Conservation (phyloP, 768 basidiomycete genomes). For the Nevesoporus exiguus region DNA sequence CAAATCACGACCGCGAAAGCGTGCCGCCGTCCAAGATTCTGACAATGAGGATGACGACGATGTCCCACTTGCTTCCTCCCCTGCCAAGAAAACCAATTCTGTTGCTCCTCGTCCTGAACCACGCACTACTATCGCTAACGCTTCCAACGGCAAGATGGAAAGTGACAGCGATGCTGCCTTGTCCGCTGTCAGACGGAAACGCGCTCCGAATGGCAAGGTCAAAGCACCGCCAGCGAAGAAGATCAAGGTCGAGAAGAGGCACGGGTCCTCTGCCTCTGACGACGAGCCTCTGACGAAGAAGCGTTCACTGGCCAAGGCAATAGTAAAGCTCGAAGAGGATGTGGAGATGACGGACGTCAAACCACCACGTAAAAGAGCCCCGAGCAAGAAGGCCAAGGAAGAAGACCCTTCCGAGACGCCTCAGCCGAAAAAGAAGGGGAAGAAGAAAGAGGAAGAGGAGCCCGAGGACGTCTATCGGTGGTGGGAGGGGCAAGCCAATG, state of each 20-base stretch:
- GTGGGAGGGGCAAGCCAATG: conserved; percentile 80
- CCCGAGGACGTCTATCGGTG: conserved; percentile 73
- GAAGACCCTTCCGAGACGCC: conserved; percentile 41
- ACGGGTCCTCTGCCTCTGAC: conserved; percentile 27
- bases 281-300: conserved; percentile 35
- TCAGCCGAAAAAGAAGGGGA: conserved; percentile 54
- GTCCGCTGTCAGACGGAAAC: conserved; percentile 44
- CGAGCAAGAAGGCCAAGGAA: conserved; percentile 53
- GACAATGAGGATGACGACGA: conserved; percentile 70
- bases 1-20: conserved; percentile 43
- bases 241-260: conserved; percentile 50
- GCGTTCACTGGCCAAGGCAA: conserved; percentile 31
- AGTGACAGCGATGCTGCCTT: conserved; percentile 42
- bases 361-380: conserved; percentile 43
- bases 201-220: conserved; percentile 41
- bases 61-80: conserved; percentile 68
- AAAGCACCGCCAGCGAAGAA: conserved; percentile 66
- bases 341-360: conserved; percentile 42
- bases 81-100: conserved; percentile 47
- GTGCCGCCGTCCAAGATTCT: conserved; percentile 48
- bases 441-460: conserved; percentile 55
- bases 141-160: conserved; percentile 40
- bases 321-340: conserved; percentile 49
- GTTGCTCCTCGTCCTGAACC: conserved; percentile 40
- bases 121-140: conserved; percentile 27